These are phyloP conservation scores for Dipodascus albidus DNA, from an alignment of 805 yeast genomes.

Conservation along the genomic window DNA sequence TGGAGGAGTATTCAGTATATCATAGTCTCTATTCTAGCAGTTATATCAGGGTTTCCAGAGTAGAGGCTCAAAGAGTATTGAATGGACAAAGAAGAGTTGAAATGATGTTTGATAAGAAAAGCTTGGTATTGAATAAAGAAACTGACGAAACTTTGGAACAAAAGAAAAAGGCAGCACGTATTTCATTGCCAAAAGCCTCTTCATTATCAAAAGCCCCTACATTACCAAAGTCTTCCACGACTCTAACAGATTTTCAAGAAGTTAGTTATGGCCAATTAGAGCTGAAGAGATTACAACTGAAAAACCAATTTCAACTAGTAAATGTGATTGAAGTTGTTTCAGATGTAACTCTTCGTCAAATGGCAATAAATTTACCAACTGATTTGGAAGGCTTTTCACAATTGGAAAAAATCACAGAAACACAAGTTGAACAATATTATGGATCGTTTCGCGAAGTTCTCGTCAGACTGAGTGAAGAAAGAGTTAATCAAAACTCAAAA, in stretches of 20 bases:
- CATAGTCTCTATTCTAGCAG: slow-evolving; percentile 75
- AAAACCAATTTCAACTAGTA: background rate
- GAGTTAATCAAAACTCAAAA: too few species aligned
- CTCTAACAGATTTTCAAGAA: too few species aligned
- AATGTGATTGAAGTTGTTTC: slow-evolving; percentile 6
- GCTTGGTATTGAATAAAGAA: background rate
- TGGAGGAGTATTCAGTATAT: slow-evolving; percentile 62
- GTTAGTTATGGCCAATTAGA: slow-evolving; percentile 10
- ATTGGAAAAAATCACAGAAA: slow-evolving; percentile 28
- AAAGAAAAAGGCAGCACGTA: background rate
- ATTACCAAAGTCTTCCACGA: too few species aligned
- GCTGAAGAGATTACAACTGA: slow-evolving; percentile 5
- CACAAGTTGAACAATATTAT: slow-evolving; percentile 24
- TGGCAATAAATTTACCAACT: slow-evolving; percentile 45
- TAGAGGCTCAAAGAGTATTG: slow-evolving; percentile 38
- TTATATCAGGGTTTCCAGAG: slow-evolving; percentile 52
- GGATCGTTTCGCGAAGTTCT: slow-evolving; percentile 30
- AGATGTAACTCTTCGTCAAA: slow-evolving; percentile 27
- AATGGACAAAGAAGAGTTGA: slow-evolving; percentile 21
- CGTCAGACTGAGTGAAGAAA: slow-evolving; percentile 24
- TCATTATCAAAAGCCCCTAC: too few species aligned
- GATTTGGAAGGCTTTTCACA: slow-evolving; percentile 35
- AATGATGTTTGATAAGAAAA: slow-evolving; percentile 12
- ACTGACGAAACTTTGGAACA: background rate
- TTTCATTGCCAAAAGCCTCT: too few species aligned